Evolutionary conservation across 306 rosid species (phyloP).

Genomic region (Sophora flavescens): DNA sequence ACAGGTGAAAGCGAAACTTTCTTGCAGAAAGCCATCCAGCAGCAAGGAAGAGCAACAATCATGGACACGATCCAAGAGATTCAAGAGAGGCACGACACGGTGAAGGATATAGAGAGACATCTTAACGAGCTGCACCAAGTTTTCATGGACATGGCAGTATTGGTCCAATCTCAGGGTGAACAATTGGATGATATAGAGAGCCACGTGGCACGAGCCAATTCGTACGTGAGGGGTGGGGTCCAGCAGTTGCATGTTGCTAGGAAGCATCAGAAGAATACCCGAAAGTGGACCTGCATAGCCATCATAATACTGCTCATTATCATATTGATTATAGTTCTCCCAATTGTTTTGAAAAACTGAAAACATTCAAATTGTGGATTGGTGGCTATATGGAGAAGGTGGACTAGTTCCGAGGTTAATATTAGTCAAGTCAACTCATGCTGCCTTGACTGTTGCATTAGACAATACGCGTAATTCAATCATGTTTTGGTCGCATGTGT

Average conservation of each 20-base stretch:
- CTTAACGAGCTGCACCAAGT: conserved; percentile 88
- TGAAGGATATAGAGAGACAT: conserved; percentile 76
- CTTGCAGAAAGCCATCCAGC: conserved; percentile 77
- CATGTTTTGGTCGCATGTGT: conserved; percentile 17
- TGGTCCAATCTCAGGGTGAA: conserved; percentile 83
- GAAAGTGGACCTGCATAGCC: conserved; percentile 72
- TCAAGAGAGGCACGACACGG: conserved; percentile 89
- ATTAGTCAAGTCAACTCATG: conserved; percentile 46
- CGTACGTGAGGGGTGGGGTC: conserved; percentile 69
- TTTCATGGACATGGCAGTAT: conserved; percentile 85
- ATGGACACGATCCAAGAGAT: conserved; percentile 84
- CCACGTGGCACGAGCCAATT: conserved; percentile 76
- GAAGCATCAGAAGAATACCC: conserved; percentile 66
- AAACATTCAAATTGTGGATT: not conserved
- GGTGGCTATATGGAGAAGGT: conserved; percentile 21
- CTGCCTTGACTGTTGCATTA: conserved; percentile 37
- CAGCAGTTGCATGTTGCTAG: conserved; percentile 64
- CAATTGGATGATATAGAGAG: conserved; percentile 82
- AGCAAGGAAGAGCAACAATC: conserved; percentile 80
- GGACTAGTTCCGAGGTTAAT: conserved; percentile 37
- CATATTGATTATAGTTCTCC: conserved; percentile 59
- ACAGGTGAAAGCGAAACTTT: conserved; percentile 88
- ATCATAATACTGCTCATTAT: conserved; percentile 61
- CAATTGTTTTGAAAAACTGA: conserved; percentile 45
- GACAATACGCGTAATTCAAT: conserved; percentile 1